Conservation (phyloP, 2,329 filamentous ascomycete genomes). For the Penicillium sp. region DNA sequence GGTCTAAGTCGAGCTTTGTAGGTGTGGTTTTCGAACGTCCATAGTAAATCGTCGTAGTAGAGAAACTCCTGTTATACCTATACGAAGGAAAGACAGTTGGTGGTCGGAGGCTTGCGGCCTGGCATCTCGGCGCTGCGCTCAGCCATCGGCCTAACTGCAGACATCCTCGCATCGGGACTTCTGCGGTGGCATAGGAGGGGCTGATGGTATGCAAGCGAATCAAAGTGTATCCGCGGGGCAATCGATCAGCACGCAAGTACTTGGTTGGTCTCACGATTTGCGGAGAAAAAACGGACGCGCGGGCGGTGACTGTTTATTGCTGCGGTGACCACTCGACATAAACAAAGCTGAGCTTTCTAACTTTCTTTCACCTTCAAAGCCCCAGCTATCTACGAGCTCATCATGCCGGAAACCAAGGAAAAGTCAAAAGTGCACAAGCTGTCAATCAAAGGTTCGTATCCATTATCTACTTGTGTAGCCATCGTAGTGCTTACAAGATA, state of each 20-base stretch:
- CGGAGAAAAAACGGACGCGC: slow-evolving; percentile 29
- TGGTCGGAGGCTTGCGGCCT: slow-evolving; percentile 25
- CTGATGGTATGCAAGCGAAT: slow-evolving; percentile 4
- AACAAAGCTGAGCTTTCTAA: slow-evolving; percentile 24
- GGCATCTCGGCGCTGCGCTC: slow-evolving; percentile 33
- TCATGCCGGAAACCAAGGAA: slow-evolving; percentile 46
- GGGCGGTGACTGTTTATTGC: slow-evolving; percentile 28
- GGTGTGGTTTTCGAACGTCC: slow-evolving; percentile 15
- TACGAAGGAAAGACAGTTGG: slow-evolving; percentile 17
- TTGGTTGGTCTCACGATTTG: slow-evolving; percentile 7
- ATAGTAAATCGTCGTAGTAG: slow-evolving; percentile 22
- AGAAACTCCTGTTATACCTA: slow-evolving; percentile 25
- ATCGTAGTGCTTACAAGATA: slow-evolving; percentile 22
- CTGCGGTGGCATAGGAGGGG: slow-evolving; percentile 27
- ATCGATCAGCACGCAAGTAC: background rate
- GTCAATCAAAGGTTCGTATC: slow-evolving; percentile 45
- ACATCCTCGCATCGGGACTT: slow-evolving; percentile 41
- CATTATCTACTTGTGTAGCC: background rate
- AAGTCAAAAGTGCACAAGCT: slow-evolving; percentile 93
- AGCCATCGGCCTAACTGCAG: slow-evolving; percentile 41
- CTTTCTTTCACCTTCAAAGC: slow-evolving; percentile 1
- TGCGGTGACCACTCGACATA: slow-evolving; percentile 32
- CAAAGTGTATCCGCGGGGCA: background rate
- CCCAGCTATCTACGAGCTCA: slow-evolving; percentile 7
- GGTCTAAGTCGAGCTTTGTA: slow-evolving; percentile 35